These are phyloP conservation scores for Suillus brevipes DNA, from an alignment of 768 basidiomycete species.

Conservation along the genomic window DNA sequence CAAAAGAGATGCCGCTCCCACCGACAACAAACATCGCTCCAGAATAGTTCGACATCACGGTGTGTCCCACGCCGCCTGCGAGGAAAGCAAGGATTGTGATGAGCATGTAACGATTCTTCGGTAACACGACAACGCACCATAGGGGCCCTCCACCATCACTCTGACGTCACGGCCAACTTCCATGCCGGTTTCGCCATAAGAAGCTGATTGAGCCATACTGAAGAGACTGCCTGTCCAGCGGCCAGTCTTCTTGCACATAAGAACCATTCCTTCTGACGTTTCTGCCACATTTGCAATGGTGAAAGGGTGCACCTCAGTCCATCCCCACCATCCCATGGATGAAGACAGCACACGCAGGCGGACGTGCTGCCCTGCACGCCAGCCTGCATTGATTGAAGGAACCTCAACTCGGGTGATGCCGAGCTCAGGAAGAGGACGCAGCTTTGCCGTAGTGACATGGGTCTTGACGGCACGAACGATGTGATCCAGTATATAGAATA, in stretches of 20 bases:
- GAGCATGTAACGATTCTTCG: background rate
- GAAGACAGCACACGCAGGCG: slow-evolving; percentile 46
- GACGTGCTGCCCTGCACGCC: slow-evolving; percentile 63
- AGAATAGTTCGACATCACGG: slow-evolving; percentile 49
- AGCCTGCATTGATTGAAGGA: slow-evolving; percentile 47
- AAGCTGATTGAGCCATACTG: slow-evolving; percentile 37
- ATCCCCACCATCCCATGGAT: slow-evolving; percentile 39
- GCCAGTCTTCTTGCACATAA: slow-evolving; percentile 52
- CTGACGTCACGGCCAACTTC: slow-evolving; percentile 25
- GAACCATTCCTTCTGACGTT: slow-evolving; percentile 45
- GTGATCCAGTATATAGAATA: slow-evolving; percentile 47
- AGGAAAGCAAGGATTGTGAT: background rate
- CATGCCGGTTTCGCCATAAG: slow-evolving; percentile 22
- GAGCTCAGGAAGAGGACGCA: slow-evolving; percentile 47
- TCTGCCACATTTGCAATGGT: slow-evolving; percentile 47
- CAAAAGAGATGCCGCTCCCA: slow-evolving; percentile 63
- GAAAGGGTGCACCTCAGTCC: slow-evolving; percentile 53
- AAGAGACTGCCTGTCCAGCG: slow-evolving; percentile 50
- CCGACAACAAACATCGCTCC: slow-evolving; percentile 57
- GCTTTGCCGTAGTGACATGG: slow-evolving; percentile 42
- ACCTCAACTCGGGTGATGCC: slow-evolving; percentile 48
- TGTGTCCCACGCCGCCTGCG: slow-evolving; percentile 45
- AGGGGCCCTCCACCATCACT: slow-evolving; percentile 51
- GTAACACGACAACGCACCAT: slow-evolving; percentile 30
- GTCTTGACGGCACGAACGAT: slow-evolving; percentile 47